Conservation (phyloP, 768 basidiomycete genomes). For the Leccinum uliginosum region DNA sequence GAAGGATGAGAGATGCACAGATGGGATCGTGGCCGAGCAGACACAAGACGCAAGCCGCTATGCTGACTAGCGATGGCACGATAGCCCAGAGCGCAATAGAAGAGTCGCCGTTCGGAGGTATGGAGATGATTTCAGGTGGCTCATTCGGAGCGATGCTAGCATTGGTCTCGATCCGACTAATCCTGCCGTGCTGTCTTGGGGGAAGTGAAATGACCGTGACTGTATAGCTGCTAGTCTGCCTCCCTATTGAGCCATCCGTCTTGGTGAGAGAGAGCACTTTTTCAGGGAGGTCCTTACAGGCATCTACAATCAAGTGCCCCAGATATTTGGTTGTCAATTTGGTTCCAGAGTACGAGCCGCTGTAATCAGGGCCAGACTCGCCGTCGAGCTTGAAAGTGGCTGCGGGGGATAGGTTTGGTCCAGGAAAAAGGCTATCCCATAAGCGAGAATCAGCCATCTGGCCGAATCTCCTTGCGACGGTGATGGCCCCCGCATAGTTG, state of each 20-base stretch:
- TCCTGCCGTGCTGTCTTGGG: neutral
- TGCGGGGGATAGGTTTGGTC: slow-evolving; percentile 24
- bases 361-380: slow-evolving; percentile 56
- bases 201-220: slow-evolving; percentile 17
- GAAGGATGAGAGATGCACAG: slow-evolving; percentile 27
- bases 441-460: slow-evolving; percentile 22
- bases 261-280: slow-evolving; percentile 2
- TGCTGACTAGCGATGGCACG: slow-evolving; percentile 23
- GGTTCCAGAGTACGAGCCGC: slow-evolving; percentile 67
- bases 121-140: slow-evolving; percentile 4
- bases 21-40: slow-evolving; percentile 19
- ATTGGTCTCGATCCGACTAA: neutral
- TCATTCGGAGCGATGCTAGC: neutral
- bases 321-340: slow-evolving; percentile 45
- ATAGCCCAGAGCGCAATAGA: slow-evolving; percentile 14
- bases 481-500: slow-evolving; percentile 31
- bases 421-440: slow-evolving; percentile 33
- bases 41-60: slow-evolving; percentile 19
- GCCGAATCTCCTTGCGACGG: slow-evolving; percentile 32
- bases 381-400: slow-evolving; percentile 27
- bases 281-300: neutral
- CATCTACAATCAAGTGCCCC: slow-evolving; percentile 46
- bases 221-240: slow-evolving; percentile 13
- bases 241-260: neutral
- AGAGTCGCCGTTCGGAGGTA: slow-evolving; percentile 4